phyloP scores from a whole-genome alignment of 371 early-diverging fungal species.

The Mucor mucedo region DNA sequence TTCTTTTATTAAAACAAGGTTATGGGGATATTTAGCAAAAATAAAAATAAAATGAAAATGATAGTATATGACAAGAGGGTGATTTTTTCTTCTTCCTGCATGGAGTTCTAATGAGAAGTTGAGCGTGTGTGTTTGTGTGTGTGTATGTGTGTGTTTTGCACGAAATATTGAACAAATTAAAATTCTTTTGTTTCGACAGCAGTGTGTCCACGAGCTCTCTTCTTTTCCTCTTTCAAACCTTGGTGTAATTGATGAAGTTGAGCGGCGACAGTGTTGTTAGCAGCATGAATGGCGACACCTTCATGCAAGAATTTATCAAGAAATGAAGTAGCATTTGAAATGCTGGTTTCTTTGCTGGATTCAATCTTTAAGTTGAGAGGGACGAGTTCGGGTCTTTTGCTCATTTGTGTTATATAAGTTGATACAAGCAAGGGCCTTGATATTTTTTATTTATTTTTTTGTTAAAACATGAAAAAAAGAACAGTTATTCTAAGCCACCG shows the following conservation, averaged over 20 bases:
- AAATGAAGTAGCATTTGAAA: slow-evolving; percentile 37
- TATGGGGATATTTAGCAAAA: slow-evolving; percentile 1
- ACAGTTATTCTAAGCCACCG: too few species aligned
- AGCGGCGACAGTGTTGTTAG: slow-evolving; percentile 55
- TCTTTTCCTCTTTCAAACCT: slow-evolving; percentile 55
- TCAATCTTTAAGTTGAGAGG: slow-evolving; percentile 50
- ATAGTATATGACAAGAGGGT: background rate
- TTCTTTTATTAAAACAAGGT: background rate
- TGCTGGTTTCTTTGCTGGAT: slow-evolving; percentile 31
- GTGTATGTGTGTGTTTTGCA: background rate
- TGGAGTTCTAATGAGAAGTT: background rate
- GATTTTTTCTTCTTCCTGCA: too few species aligned
- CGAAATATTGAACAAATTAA: background rate
- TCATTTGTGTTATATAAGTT: slow-evolving; percentile 25
- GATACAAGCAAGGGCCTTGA: slow-evolving; percentile 2
- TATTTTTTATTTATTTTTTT: background rate
- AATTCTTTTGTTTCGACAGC: slow-evolving; percentile 25
- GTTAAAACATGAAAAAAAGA: too few species aligned
- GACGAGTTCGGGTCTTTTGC: slow-evolving; percentile 35
- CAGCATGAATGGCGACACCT: slow-evolving; percentile 55
- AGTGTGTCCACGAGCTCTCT: slow-evolving; percentile 23
- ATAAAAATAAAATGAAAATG: background rate
- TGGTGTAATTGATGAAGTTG: slow-evolving; percentile 55
- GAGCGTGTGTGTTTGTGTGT: background rate
- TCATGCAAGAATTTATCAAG: slow-evolving; percentile 56